A percentile compares a stretch with the other conserved stretches of the same genome.
Conservation (phyloP, 306 rosid species). For the Crotalaria pallida region DNA sequence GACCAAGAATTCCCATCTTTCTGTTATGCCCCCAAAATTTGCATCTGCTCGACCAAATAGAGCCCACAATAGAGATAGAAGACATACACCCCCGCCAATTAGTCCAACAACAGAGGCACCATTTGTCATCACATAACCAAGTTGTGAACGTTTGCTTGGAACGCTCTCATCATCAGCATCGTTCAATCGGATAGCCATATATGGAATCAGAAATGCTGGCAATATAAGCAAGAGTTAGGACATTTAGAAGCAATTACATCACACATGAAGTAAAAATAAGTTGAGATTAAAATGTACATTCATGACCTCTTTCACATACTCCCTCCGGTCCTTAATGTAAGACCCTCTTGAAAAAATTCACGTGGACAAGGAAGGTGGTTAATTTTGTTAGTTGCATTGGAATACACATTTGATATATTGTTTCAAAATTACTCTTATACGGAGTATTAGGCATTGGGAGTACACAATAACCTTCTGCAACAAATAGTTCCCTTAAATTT, state of each 20-base stretch:
- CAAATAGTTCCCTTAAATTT: background rate
- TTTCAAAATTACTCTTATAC: too few species aligned
- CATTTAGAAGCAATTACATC: background rate
- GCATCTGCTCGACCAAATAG: constrained; percentile 57
- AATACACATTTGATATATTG: too few species aligned
- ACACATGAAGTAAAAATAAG: background rate
- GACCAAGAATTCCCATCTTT: constrained; percentile 72
- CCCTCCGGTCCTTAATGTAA: too few species aligned
- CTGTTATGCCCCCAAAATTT: constrained; percentile 60
- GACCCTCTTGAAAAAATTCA: too few species aligned
- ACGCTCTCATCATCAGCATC: constrained; percentile 33
- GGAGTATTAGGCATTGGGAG: too few species aligned
- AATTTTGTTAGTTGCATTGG: too few species aligned
- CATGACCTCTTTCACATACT: background rate
- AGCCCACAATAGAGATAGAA: constrained; percentile 64
- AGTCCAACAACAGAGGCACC: constrained; percentile 67
- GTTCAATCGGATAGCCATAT: constrained; percentile 90
- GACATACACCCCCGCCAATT: constrained; percentile 58
- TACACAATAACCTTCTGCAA: background rate
- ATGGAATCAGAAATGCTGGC: constrained; percentile 86
- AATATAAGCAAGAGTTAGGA: constrained; percentile 10
- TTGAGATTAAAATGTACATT: background rate
- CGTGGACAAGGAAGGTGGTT: too few species aligned
- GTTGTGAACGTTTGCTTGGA: constrained; percentile 46
- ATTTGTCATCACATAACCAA: constrained; percentile 58